Conservation (phyloP, 768 basidiomycete genomes). For the Agrocybe chaxingu region DNA sequence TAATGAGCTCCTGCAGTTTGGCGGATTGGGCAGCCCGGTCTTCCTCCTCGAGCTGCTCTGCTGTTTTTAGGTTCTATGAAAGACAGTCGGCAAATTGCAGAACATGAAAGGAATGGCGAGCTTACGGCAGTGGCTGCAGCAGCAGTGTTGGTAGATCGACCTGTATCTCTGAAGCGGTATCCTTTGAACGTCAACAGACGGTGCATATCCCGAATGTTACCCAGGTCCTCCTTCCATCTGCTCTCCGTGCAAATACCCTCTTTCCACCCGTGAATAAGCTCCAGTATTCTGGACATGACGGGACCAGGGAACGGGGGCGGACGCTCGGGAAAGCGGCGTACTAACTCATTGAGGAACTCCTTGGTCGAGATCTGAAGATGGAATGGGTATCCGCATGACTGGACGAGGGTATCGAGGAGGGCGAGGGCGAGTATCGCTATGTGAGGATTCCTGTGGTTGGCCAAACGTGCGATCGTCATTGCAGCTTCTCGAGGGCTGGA, state of each 20-base stretch:
- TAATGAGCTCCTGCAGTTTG: conserved; percentile 97
- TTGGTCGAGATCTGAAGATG: conserved; percentile 97
- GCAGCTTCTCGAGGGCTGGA: conserved; percentile 87
- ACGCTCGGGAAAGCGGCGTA: conserved; percentile 94
- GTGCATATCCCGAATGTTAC: conserved; percentile 98
- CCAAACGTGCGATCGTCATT: conserved; percentile 76
- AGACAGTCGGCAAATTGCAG: background rate
- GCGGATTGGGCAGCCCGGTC: conserved; percentile 94
- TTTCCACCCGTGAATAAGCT: conserved; percentile 93
- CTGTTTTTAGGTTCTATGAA: conserved; percentile 82
- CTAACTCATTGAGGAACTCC: conserved; percentile 97
- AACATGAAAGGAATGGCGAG: conserved; percentile 5
- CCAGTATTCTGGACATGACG: conserved; percentile 92
- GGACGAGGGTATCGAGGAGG: conserved; percentile 88
- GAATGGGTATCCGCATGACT: conserved; percentile 95
- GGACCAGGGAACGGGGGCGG: conserved; percentile 93
- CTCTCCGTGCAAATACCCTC: conserved; percentile 86
- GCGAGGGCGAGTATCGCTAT: conserved; percentile 82
- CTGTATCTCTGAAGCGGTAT: conserved; percentile 65
- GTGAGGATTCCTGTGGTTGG: conserved; percentile 92
- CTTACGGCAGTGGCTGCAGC: conserved; percentile 40
- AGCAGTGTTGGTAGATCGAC: conserved; percentile 28
- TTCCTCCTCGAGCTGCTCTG: conserved; percentile 94
- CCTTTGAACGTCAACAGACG: conserved; percentile 92
- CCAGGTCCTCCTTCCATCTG: conserved; percentile 94